Evolutionary conservation across 2,329 filamentous ascomycete species (phyloP).

Genomic region (Pseudogymnoascus sp.): DNA sequence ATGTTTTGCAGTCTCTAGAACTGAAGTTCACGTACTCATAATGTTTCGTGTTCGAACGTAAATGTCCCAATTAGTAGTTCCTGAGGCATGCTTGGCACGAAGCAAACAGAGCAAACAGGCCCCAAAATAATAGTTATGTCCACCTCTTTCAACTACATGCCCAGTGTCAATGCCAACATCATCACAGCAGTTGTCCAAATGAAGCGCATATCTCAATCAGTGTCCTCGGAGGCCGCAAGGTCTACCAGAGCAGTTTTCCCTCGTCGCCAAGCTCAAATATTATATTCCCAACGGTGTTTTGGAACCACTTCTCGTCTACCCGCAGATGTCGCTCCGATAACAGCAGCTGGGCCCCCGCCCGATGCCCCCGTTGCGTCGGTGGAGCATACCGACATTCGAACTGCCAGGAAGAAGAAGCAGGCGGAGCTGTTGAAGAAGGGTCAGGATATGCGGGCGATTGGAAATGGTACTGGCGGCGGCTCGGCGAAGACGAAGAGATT

Average conservation of each 20-base stretch:
- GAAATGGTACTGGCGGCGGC: slow-evolving; percentile 32
- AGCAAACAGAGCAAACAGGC: slow-evolving; percentile 7
- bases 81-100: slow-evolving; percentile 2
- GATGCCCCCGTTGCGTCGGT: slow-evolving; percentile 41
- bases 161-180: not conserved
- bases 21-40: not conserved
- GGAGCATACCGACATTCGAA: slow-evolving; percentile 31
- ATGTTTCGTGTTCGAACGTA: not conserved
- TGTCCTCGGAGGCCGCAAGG: slow-evolving; percentile 11
- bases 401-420: slow-evolving; percentile 45
- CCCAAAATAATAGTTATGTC: not conserved
- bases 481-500: slow-evolving; percentile 58
- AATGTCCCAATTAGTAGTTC: not conserved
- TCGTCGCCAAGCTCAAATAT: not conserved
- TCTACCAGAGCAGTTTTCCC: slow-evolving; percentile 12
- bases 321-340: slow-evolving; percentile 35
- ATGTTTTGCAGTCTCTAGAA: not conserved
- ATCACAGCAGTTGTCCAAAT: slow-evolving; percentile 15
- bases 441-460: slow-evolving; percentile 37
- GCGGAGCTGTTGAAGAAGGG: slow-evolving; percentile 47
- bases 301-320: slow-evolving; percentile 21
- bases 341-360: slow-evolving; percentile 52
- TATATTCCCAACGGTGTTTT: slow-evolving; percentile 18
- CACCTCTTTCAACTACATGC: not conserved
- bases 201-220: slow-evolving; percentile 25